phyloP scores from a whole-genome alignment of 257 asterid species.

The Rehmannia glutinosa region DNA sequence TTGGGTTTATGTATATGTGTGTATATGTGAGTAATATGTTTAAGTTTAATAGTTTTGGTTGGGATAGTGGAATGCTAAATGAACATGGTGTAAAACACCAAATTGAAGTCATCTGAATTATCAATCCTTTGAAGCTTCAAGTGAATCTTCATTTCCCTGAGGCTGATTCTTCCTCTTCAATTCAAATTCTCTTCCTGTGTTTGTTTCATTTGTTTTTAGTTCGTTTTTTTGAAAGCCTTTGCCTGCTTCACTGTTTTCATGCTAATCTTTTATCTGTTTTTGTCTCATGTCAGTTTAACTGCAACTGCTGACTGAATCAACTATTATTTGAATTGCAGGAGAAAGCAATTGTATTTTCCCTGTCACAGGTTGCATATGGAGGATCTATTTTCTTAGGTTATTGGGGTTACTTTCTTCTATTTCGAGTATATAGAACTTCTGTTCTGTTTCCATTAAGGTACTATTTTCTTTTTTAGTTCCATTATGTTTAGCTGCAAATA shows the following conservation, averaged over 20 bases:
- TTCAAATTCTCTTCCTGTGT: neutral
- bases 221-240: no score
- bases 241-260: neutral
- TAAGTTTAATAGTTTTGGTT: neutral
- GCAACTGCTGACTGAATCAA: conserved; percentile 13
- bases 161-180: conserved; percentile 5
- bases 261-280: conserved; percentile 3
- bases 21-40: no score
- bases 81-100: neutral
- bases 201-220: neutral
- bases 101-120: neutral
- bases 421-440: conserved; percentile 37
- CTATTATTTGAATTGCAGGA: conserved; percentile 53
- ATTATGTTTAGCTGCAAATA: conserved; percentile 1
- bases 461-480: conserved; percentile 4
- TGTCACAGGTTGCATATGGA: conserved; percentile 90
- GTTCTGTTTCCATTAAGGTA: conserved; percentile 87
- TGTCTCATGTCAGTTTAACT: conserved; percentile 3
- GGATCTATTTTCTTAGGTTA: conserved; percentile 72
- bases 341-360: conserved; percentile 70
- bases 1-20: neutral
- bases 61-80: neutral
- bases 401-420: conserved; percentile 82
- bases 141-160: neutral
- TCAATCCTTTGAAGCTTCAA: neutral